Percentiles rank a stretch among this genome's conserved stretches.
Evolutionary conservation across 768 basidiomycete genomes (phyloP).

Genomic region (Scleroderma bovista): DNA sequence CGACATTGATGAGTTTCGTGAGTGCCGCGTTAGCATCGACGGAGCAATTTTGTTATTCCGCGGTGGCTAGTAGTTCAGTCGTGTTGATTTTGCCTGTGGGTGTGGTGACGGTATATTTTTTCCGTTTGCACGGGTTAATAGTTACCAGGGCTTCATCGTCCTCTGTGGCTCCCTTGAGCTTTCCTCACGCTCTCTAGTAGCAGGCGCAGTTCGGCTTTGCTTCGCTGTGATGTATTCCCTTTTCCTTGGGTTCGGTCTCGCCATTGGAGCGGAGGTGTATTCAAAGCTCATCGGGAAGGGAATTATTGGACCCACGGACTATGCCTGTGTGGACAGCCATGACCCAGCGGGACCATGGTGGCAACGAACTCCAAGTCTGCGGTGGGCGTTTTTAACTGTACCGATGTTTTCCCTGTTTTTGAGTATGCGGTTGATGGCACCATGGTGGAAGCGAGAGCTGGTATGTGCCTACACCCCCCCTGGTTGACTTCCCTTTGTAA

Average conservation of each 20-base stretch:
- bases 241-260: constrained; percentile 75
- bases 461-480: constrained; percentile 29
- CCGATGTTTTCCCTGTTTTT: constrained; percentile 65
- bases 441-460: constrained; percentile 51
- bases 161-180: constrained; percentile 73
- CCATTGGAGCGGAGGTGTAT: constrained; percentile 72
- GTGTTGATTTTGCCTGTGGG: constrained; percentile 75
- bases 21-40: constrained; percentile 69
- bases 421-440: constrained; percentile 60
- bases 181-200: constrained; percentile 73
- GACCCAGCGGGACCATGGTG: constrained; percentile 63
- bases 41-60: constrained; percentile 72
- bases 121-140: constrained; percentile 3
- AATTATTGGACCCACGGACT: constrained; percentile 52
- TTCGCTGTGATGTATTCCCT: constrained; percentile 78
- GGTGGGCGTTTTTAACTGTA: constrained; percentile 73
- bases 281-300: constrained; percentile 44
- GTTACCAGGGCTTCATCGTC: constrained; percentile 53
- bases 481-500: not conserved
- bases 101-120: not conserved
- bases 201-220: constrained; percentile 79
- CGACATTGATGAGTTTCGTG: constrained; percentile 74
- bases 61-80: constrained; percentile 69
- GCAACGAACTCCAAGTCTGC: constrained; percentile 59
- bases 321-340: constrained; percentile 55